These are phyloP conservation scores for Geotrichum bryndzae DNA, from an alignment of 1,139 yeast species.

Conservation along the genomic window DNA sequence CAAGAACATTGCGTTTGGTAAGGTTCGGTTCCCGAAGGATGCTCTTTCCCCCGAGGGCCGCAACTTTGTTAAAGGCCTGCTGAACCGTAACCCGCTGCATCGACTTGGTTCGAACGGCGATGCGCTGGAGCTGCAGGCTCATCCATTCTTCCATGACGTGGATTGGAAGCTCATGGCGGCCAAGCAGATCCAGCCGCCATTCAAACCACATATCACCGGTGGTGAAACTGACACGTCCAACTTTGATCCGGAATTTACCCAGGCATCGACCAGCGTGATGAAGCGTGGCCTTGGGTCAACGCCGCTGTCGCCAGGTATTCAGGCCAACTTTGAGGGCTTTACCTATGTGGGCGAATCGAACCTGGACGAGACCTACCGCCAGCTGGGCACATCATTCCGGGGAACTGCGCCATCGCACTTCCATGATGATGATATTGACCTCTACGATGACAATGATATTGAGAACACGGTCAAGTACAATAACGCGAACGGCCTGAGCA, in stretches of 20 bases:
- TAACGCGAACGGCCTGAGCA: constrained; percentile 21
- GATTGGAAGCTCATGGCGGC: constrained; percentile 77
- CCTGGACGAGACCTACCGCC: constrained; percentile 53
- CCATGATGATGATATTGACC: constrained; percentile 34
- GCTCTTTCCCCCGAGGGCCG: constrained; percentile 88
- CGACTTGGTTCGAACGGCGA: constrained; percentile 87
- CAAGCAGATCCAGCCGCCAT: constrained; percentile 94
- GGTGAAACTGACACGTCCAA: constrained; percentile 86
- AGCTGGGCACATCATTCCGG: constrained; percentile 17
- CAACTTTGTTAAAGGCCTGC: constrained; percentile 85
- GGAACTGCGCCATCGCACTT: constrained; percentile 25
- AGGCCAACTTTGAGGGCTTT: constrained; percentile 92
- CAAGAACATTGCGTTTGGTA: constrained; percentile 95
- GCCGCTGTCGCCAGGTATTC: constrained; percentile 89
- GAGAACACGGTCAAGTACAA: constrained; percentile 32
- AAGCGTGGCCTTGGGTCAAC: constrained; percentile 58
- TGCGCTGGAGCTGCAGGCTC: constrained; percentile 86
- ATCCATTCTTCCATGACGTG: constrained; percentile 81
- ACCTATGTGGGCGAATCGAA: constrained; percentile 94
- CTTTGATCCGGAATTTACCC: constrained; percentile 95
- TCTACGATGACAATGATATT: constrained; percentile 37
- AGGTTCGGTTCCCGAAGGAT: constrained; percentile 93
- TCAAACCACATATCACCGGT: constrained; percentile 83
- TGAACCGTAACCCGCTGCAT: constrained; percentile 92
- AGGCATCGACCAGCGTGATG: constrained; percentile 77